phyloP scores from a whole-genome alignment of 2,329 filamentous ascomycete genomes.

The Bertia moriformis region DNA sequence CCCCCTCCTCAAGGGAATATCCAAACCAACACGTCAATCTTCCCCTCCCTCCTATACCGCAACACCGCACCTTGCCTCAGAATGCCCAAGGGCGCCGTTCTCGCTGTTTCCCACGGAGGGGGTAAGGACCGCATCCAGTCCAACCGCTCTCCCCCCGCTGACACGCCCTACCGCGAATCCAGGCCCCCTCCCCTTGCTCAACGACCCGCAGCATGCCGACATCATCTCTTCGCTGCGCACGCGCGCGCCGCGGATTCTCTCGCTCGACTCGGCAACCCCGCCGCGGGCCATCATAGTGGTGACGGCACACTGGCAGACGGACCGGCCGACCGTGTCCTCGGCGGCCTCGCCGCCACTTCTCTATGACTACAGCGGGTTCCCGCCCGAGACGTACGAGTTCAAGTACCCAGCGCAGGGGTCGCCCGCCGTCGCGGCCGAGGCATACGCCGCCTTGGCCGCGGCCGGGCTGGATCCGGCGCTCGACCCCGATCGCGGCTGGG shows the following conservation, averaged over 20 bases:
- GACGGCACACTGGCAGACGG: conserved; percentile 41
- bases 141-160: neutral
- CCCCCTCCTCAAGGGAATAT: neutral
- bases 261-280: conserved; percentile 31
- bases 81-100: conserved; percentile 6
- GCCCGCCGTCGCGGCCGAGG: conserved; percentile 32
- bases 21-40: neutral
- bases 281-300: conserved; percentile 37
- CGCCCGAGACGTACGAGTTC: conserved; percentile 34
- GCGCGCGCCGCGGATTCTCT: conserved; percentile 37
- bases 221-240: conserved; percentile 35
- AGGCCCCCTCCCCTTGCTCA: conserved; percentile 42
- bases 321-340: conserved; percentile 33
- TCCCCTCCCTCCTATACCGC: too few relatives aligned
- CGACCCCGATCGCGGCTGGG: conserved; percentile 31
- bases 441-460: conserved; percentile 26
- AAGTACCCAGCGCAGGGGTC: conserved; percentile 41
- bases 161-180: conserved; percentile 11
- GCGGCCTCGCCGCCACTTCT: conserved; percentile 27
- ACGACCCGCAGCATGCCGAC: conserved; percentile 32
- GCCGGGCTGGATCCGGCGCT: conserved; percentile 27
- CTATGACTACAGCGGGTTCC: conserved; percentile 48
- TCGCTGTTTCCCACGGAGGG: conserved; percentile 34
- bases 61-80: conserved; percentile 2
- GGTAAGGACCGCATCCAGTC: too few relatives aligned